phyloP scores from a whole-genome alignment of 768 basidiomycete species.

The Lyophyllum decastes region DNA sequence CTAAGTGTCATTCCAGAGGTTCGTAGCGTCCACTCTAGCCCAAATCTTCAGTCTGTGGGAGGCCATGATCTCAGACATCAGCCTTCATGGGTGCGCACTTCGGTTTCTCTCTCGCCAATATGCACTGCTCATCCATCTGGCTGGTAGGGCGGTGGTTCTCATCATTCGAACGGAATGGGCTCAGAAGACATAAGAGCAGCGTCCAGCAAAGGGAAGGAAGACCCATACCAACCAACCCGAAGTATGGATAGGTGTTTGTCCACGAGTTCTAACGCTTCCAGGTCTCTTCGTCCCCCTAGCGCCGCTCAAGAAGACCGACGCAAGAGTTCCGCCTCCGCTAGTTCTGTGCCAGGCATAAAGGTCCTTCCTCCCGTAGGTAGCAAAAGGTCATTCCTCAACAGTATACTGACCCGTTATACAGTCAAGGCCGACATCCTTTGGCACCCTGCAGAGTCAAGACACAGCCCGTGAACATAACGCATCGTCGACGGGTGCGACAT shows the following conservation, averaged over 20 bases:
- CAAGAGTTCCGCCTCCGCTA: conserved; percentile 21
- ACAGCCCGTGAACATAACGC: background rate
- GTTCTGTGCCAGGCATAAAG: conserved; percentile 30
- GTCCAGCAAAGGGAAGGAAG: background rate
- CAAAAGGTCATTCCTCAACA: background rate
- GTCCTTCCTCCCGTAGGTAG: conserved; percentile 39
- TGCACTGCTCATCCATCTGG: background rate
- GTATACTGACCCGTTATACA: background rate
- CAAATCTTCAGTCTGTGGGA: conserved; percentile 27
- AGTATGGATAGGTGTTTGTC: conserved; percentile 22
- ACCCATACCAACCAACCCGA: conserved; percentile 13
- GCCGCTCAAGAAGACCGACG: conserved; percentile 6
- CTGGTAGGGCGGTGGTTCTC: conserved; percentile 17
- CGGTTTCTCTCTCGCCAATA: background rate
- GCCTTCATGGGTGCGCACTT: conserved; percentile 35
- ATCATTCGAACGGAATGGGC: conserved; percentile 10
- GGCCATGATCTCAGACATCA: conserved; percentile 28
- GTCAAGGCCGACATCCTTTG: conserved; percentile 12
- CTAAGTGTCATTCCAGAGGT: conserved; percentile 62
- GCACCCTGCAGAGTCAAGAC: conserved; percentile 3
- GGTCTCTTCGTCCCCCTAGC: conserved; percentile 17
- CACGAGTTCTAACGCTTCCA: conserved; percentile 27
- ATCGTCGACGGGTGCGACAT: background rate
- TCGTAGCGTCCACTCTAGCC: conserved; percentile 41
- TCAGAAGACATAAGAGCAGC: conserved; percentile 11